These are phyloP conservation scores for Kodamaea fukazawae DNA, from an alignment of 805 yeast genomes.

Conservation along the genomic window DNA sequence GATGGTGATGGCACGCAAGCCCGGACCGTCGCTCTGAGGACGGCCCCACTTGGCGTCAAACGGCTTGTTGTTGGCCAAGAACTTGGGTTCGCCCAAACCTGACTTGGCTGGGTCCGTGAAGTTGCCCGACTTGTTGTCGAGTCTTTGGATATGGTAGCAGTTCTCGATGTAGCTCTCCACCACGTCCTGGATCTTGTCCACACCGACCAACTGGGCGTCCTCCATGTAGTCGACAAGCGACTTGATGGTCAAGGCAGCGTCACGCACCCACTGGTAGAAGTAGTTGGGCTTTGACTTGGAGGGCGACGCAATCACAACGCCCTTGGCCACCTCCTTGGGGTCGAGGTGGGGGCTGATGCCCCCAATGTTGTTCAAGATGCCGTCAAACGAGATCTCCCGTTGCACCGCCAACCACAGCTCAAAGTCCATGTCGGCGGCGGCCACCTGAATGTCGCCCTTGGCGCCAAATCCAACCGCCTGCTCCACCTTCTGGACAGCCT, in stretches of 20 bases:
- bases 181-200: constrained; percentile 17
- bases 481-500: not conserved
- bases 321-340: constrained; percentile 44
- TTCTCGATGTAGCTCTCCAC: constrained; percentile 65
- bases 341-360: constrained; percentile 38
- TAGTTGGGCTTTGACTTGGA: constrained; percentile 71
- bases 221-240: constrained; percentile 57
- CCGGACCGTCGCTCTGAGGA: constrained; percentile 96
- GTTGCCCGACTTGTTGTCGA: constrained; percentile 66
- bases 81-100: constrained; percentile 91
- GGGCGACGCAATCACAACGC: constrained; percentile 85
- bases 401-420: constrained; percentile 51
- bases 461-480: not conserved
- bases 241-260: constrained; percentile 76
- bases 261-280: constrained; percentile 88
- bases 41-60: constrained; percentile 82
- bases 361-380: constrained; percentile 56
- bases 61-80: constrained; percentile 59
- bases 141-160: constrained; percentile 58
- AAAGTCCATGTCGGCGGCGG: constrained; percentile 25
- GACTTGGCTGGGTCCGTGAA: constrained; percentile 39
- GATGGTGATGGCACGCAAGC: constrained; percentile 68
- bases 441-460: no score
- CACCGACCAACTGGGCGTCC: constrained; percentile 31
- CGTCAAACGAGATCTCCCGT: constrained; percentile 38